These are phyloP conservation scores for Dioscorea dumetorum DNA, from an alignment of 106 monocot species.

Conservation along the genomic window DNA sequence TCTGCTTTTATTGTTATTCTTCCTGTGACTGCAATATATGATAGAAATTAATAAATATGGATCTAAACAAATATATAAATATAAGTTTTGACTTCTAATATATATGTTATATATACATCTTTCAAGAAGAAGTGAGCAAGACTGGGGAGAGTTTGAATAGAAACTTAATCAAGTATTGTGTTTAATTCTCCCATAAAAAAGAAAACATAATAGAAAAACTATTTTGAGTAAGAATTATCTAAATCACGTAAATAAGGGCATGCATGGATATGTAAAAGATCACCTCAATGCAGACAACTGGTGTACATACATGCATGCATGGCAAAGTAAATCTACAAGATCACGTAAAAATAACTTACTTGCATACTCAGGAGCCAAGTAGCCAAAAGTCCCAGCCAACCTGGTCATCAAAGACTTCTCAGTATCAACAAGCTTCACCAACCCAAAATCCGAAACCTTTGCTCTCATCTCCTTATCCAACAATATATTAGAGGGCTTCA, in stretches of 20 bases:
- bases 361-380: slow-evolving; percentile 97
- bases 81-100: too few species aligned
- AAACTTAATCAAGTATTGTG: not conserved
- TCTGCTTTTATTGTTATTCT: slow-evolving; percentile 79
- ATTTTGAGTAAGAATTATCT: too few species aligned
- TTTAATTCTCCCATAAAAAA: too few species aligned
- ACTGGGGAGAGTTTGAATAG: not conserved
- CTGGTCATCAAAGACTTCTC: slow-evolving; percentile 80
- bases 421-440: slow-evolving; percentile 80
- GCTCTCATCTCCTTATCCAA: slow-evolving; percentile 70
- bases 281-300: too few species aligned
- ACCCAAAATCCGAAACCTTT: slow-evolving; percentile 93
- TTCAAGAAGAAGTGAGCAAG: too few species aligned
- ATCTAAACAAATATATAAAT: too few species aligned
- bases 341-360: slow-evolving; percentile 40
- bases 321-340: not conserved
- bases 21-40: slow-evolving; percentile 48
- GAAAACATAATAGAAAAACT: too few species aligned
- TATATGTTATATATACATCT: too few species aligned
- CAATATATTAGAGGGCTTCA: slow-evolving; percentile 95
- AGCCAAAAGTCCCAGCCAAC: slow-evolving; percentile 94
- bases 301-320: not conserved
- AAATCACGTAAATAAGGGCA: too few species aligned
- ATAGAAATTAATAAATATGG: too few species aligned
- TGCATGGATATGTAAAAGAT: too few species aligned